Conservation (phyloP, 306 rosid genomes). For the Casuarina cunninghamiana region DNA sequence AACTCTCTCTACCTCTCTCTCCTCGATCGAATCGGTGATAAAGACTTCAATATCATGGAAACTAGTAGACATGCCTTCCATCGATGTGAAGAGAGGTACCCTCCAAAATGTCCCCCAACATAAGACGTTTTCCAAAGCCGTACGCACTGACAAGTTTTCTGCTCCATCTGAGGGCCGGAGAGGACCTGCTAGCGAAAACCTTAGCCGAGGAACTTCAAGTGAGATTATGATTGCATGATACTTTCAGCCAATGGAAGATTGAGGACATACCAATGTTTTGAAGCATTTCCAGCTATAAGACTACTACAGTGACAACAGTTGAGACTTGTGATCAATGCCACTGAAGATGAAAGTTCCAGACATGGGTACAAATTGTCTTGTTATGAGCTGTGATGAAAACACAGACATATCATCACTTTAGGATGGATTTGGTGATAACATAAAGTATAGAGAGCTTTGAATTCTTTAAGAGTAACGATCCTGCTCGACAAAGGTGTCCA, state of each 20-base stretch:
- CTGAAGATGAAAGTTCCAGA: constrained; percentile 86
- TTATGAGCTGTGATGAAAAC: constrained; percentile 63
- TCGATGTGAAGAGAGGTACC: constrained; percentile 1
- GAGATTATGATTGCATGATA: constrained; percentile 12
- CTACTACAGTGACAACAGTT: constrained; percentile 60
- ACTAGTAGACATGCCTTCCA: neutral
- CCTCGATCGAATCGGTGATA: neutral
- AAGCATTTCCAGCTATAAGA: constrained; percentile 13
- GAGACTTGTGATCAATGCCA: constrained; percentile 95
- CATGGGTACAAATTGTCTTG: constrained; percentile 93
- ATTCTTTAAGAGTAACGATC: neutral
- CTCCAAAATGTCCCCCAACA: constrained; percentile 5
- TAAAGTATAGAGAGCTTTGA: neutral
- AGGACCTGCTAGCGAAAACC: constrained; percentile 34
- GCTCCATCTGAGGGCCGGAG: neutral
- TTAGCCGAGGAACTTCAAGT: constrained; percentile 2
- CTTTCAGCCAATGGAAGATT: neutral
- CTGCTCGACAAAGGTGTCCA: neutral
- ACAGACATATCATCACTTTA: neutral
- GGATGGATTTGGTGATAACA: neutral
- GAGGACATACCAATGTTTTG: constrained; percentile 26
- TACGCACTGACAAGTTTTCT: neutral
- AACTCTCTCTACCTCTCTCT: neutral
- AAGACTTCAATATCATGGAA: constrained; percentile 1
- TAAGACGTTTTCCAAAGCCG: constrained; percentile 3